These are phyloP conservation scores for Epichloe uncinata DNA, from an alignment of 2,329 filamentous ascomycete genomes.

Conservation along the genomic window DNA sequence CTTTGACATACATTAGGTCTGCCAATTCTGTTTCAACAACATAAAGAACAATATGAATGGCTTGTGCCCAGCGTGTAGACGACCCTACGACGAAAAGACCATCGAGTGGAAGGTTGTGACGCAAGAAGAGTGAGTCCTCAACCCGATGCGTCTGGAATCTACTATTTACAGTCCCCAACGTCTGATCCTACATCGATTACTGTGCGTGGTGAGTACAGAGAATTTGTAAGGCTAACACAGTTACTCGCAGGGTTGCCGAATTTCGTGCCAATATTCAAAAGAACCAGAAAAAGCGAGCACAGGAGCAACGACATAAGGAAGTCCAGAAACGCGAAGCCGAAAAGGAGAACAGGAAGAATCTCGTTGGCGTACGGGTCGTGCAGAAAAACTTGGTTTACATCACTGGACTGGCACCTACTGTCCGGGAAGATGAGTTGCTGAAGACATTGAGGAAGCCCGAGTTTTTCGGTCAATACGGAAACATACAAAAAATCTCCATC, in stretches of 20 bases:
- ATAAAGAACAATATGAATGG: slow-evolving; percentile 98
- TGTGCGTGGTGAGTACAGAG: not conserved
- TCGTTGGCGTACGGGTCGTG: slow-evolving; percentile 87
- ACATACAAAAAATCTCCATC: slow-evolving; percentile 97
- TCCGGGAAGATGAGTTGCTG: slow-evolving; percentile 82
- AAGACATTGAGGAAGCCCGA: slow-evolving; percentile 81
- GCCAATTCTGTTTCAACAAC: slow-evolving; percentile 99
- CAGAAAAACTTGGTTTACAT: slow-evolving; percentile 99
- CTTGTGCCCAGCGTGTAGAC: slow-evolving; percentile 89
- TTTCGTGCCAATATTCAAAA: slow-evolving; percentile 71
- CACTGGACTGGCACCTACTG: slow-evolving; percentile 81
- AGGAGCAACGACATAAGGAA: slow-evolving; percentile 78
- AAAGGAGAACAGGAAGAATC: slow-evolving; percentile 86
- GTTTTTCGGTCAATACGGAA: slow-evolving; percentile 97
- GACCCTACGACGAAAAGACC: slow-evolving; percentile 91
- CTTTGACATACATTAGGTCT: slow-evolving; percentile 49
- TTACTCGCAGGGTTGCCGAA: slow-evolving; percentile 46
- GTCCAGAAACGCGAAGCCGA: slow-evolving; percentile 93
- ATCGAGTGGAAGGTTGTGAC: slow-evolving; percentile 96
- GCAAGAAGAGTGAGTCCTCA: slow-evolving; percentile 67
- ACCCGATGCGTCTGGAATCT: not conserved
- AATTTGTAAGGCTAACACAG: slow-evolving; percentile 2
- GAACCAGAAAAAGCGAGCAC: slow-evolving; percentile 83
- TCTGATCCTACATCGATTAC: not conserved
- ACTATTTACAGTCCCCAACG: not conserved